Conservation (phyloP, 2,329 filamentous ascomycete species). For the Amauroascus verrucosus region DNA sequence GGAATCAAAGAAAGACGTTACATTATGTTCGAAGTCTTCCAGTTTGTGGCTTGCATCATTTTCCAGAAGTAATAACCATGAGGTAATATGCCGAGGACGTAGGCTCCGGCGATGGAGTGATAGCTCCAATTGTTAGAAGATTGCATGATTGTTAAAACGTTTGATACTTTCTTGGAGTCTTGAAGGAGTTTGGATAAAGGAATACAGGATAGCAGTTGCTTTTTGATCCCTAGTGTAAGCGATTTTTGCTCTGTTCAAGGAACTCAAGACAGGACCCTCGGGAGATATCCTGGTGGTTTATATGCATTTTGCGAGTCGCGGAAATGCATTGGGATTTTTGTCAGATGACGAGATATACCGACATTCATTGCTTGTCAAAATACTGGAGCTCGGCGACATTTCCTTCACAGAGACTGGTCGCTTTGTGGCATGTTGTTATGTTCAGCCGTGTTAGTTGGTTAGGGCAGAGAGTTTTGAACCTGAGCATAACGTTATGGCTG, state of each 20-base stretch:
- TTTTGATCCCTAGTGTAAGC: background rate
- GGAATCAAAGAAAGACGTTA: slow-evolving; percentile 1
- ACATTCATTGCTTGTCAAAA: background rate
- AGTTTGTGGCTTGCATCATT: slow-evolving; percentile 25
- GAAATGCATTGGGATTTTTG: background rate
- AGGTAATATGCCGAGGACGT: slow-evolving; percentile 24
- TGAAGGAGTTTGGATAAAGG: no score
- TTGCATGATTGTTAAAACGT: slow-evolving; percentile 6
- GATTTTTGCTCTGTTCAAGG: background rate
- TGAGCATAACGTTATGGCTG: background rate
- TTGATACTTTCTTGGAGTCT: no score
- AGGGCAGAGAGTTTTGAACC: background rate
- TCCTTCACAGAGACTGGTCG: background rate
- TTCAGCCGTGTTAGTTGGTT: background rate
- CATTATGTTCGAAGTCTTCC: slow-evolving; percentile 24
- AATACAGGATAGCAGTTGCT: no score
- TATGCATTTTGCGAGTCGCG: background rate
- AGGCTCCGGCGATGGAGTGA: slow-evolving; percentile 26
- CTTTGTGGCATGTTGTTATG: background rate
- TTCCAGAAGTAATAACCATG: slow-evolving; percentile 25
- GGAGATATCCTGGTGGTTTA: background rate
- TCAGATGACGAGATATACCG: background rate
- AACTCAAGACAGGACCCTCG: background rate
- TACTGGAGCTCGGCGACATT: background rate
- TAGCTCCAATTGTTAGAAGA: slow-evolving; percentile 24